phyloP scores from a whole-genome alignment of 1,284 basidiomycete species.

The Apiotrichum brassicae region DNA sequence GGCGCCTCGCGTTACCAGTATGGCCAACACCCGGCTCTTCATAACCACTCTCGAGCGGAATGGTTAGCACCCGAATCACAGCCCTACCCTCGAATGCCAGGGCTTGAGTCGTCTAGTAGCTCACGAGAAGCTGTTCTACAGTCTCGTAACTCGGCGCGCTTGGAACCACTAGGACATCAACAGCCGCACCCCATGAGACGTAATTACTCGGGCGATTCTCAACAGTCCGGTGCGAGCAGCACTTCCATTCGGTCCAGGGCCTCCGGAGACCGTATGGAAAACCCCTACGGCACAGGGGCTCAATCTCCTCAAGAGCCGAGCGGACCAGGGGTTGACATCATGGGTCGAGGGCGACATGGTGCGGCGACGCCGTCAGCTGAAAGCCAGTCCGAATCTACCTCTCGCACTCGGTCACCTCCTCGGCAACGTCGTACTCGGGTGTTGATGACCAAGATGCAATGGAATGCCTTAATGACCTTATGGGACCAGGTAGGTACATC shows the following conservation, averaged over 20 bases:
- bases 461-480: conserved; percentile 12
- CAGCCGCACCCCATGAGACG: neutral
- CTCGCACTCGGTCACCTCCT: conserved; percentile 1
- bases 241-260: neutral
- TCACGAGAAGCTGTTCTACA: too few relatives aligned
- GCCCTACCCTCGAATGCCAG: too few relatives aligned
- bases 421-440: conserved; percentile 22
- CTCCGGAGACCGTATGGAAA: neutral
- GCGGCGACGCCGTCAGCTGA: too few relatives aligned
- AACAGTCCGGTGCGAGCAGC: neutral
- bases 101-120: too few relatives aligned
- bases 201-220: neutral
- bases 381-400: neutral
- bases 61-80: too few relatives aligned
- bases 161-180: neutral
- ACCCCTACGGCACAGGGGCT: too few relatives aligned
- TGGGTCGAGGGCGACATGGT: too few relatives aligned
- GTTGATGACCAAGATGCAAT: conserved; percentile 25
- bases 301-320: too few relatives aligned
- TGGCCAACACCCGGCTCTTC: too few relatives aligned
- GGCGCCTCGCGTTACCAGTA: too few relatives aligned
- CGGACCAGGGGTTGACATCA: too few relatives aligned
- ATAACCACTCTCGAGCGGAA: too few relatives aligned
- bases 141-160: neutral
- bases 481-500: conserved; percentile 23